These are phyloP conservation scores for Alternaria burnsii DNA, from an alignment of 2,329 filamentous ascomycete genomes.

Conservation along the genomic window DNA sequence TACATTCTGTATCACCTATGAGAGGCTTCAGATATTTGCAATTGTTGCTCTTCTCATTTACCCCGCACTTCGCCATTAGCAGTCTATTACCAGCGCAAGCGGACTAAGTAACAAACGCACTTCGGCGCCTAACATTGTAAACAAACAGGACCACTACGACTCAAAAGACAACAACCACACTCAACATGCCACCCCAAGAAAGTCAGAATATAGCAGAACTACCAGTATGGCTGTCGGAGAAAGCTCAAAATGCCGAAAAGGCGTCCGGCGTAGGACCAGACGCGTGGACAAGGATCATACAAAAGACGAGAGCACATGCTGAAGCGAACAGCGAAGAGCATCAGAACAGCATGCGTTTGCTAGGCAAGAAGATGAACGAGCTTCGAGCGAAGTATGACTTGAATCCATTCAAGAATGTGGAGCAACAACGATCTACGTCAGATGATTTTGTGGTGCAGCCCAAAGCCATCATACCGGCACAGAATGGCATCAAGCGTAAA, in stretches of 20 bases:
- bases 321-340: conserved; percentile 1
- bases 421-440: neutral
- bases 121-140: neutral
- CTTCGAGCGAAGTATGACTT: neutral
- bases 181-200: neutral
- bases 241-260: conserved; percentile 5
- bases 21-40: neutral
- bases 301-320: neutral
- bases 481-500: conserved; percentile 7
- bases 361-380: conserved; percentile 1
- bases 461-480: neutral
- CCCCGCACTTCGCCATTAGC: neutral
- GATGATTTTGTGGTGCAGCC: neutral
- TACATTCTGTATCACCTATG: neutral
- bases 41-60: neutral
- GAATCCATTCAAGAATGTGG: neutral
- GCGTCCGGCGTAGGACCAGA: neutral
- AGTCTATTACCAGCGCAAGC: neutral
- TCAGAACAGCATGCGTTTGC: neutral
- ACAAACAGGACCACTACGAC: neutral
- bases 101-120: neutral
- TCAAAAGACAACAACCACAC: neutral
- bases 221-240: conserved; percentile 9
- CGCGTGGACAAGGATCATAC: conserved; percentile 2
- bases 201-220: neutral